Percentiles rank a stretch among this genome's conserved stretches.
Evolutionary conservation across 345 rosid species (phyloP).

Genomic region (Luvunga scandens): DNA sequence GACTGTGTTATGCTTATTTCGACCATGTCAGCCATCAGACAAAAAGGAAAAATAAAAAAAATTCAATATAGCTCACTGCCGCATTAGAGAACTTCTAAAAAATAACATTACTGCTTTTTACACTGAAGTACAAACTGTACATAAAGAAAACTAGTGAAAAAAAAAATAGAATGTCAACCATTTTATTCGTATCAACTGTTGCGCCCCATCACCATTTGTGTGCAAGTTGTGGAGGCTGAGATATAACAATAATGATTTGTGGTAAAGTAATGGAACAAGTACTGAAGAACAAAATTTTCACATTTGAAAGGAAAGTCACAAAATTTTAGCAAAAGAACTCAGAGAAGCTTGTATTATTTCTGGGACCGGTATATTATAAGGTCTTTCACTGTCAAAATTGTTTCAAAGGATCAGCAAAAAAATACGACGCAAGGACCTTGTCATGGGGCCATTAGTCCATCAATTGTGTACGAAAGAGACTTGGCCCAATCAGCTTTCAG

Average conservation of each 20-base stretch:
- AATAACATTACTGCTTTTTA: background rate
- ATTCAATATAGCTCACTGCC: background rate
- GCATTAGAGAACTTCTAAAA: background rate
- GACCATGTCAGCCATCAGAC: background rate
- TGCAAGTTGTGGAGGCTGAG: conserved; percentile 11
- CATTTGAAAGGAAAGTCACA: background rate
- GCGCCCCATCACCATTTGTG: conserved; percentile 4
- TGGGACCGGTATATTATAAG: conserved; percentile 23
- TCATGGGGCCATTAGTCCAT: conserved; percentile 94
- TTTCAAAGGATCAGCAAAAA: conserved; percentile 24
- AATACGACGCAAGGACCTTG: conserved; percentile 10
- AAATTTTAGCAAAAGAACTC: background rate
- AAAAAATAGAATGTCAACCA: conserved; percentile 6
- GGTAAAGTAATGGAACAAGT: conserved; percentile 9
- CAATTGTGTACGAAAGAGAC: conserved; percentile 90
- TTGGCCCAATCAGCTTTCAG: conserved; percentile 91
- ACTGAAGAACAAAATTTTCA: conserved; percentile 25
- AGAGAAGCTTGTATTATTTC: conserved; percentile 17
- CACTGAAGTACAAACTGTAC: background rate
- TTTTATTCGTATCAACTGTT: conserved; percentile 13
- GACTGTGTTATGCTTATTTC: no score
- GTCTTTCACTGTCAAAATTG: conserved; percentile 37
- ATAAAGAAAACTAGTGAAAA: background rate
- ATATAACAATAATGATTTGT: conserved; percentile 9
- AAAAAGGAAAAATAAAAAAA: background rate